Evolutionary conservation across 805 yeast genomes (phyloP), one percentile per base, ranked within the genome.

Genomic region (Peterozyma toletana): DNA sequence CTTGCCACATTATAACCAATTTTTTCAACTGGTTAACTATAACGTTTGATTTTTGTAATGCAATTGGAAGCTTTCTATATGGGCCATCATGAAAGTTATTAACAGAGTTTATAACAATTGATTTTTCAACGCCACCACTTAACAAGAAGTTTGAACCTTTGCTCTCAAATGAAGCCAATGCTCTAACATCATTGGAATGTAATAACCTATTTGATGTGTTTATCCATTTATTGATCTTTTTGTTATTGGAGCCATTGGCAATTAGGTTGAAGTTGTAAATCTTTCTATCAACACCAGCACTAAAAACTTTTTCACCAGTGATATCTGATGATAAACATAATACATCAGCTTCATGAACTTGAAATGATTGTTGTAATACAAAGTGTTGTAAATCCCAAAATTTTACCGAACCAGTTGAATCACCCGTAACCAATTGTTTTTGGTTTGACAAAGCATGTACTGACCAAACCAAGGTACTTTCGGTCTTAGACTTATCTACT

Each of bases 221-320:
- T 14, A 84, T 76, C 98, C 98, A 91, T 56, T 80, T 79, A 35
- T 64, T 50, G 5, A 54, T 38, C 9, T 37, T 17, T 17, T 54
- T 55, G 44, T 33, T 37, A 27, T 47, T 51, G n/a, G 59, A 53
- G 5, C 63, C 62, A 36, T 58, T 49, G 46, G 67, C 68, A 3
- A 83, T 68, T 42, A 73, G 62, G 47, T 72, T 69, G 61, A 83
- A 86, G 55, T 81, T 84, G 57, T 78, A 85, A 40, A 93, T 87
- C 57, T 89, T 89, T 54, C 97, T 75, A 60, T 93, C 99, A 39
- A 93, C 89, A 54, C 99, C 97, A 5, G 93, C 95, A 35, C 91
- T 76, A 62, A 87, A 91, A 1, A 93, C 68, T 35, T 74, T 71
- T 30, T 78, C 77, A 52, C 85, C 86, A 2, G 66, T 54, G 2